Evolutionary conservation across 257 asterid species (phyloP).

Genomic region (Mitragyna speciosa): DNA sequence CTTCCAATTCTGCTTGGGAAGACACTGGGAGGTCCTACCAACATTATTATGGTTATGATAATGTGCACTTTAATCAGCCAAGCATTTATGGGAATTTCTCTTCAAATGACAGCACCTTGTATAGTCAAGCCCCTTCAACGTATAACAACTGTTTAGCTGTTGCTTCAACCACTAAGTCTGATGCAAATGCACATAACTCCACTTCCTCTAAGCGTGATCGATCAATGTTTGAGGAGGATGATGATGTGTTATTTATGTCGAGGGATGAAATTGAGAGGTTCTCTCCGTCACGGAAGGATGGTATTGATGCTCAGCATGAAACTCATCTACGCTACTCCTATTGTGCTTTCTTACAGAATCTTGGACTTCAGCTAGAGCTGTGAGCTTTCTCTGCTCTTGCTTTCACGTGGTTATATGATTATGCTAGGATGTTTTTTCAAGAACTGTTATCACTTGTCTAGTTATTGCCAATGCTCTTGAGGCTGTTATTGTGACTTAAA

Average conservation of each 20-base stretch:
- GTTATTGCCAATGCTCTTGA: background rate
- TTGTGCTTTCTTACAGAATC: slow-evolving; percentile 87
- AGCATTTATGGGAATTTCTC: slow-evolving; percentile 21
- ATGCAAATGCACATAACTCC: slow-evolving; percentile 33
- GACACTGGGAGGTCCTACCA: slow-evolving; percentile 46
- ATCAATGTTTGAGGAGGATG: slow-evolving; percentile 65
- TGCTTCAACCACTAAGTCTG: slow-evolving; percentile 33
- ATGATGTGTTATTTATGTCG: slow-evolving; percentile 60
- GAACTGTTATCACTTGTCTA: background rate
- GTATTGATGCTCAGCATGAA: slow-evolving; percentile 79
- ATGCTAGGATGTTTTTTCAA: background rate
- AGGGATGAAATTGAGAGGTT: slow-evolving; percentile 85
- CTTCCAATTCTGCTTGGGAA: slow-evolving; percentile 52
- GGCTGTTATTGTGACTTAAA: background rate
- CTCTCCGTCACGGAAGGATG: slow-evolving; percentile 96
- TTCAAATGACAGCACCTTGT: slow-evolving; percentile 28
- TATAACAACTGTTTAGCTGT: slow-evolving; percentile 28
- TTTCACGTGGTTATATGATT: background rate
- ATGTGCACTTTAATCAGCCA: slow-evolving; percentile 20
- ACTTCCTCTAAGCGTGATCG: slow-evolving; percentile 62
- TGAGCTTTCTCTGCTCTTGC: slow-evolving; percentile 42
- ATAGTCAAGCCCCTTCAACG: slow-evolving; percentile 26
- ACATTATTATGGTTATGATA: slow-evolving; percentile 27
- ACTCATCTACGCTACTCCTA: slow-evolving; percentile 82
- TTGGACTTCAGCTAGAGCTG: slow-evolving; percentile 85